Evolutionary conservation across 2,329 filamentous ascomycete species (phyloP), one percentile per base, ranked within the genome.

Genomic region (Pseudogymnoascus sp.): DNA sequence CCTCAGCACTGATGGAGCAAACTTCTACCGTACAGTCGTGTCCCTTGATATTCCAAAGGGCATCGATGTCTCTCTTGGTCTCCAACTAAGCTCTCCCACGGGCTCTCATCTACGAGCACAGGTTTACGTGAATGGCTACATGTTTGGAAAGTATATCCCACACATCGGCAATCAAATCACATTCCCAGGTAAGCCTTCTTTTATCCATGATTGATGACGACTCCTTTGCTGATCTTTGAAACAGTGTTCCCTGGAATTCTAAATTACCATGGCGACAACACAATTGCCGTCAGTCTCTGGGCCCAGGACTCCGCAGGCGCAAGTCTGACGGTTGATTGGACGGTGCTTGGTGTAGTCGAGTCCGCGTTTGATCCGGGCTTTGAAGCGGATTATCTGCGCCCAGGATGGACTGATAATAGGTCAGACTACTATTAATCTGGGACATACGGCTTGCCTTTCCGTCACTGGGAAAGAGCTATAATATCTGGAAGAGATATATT

Each of bases 81-180:
- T 87, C 67, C 74, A 78, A 2, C 72, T 87, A 2, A 77, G 76
- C 0, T 79, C 81, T 0, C 74, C 79, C 0, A 71, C 73, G 0
- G 74, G 75, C 5, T 72, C 74, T 13, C 75, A 77, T 0, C 77
- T 82, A 10, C 77, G 84, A 9, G 81, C 79, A 0, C 78, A 84
- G 66, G 70, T 87, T 2, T 87, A 84, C 62, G 79, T 87, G n/a
- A 87, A 87, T 62, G 84, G 84, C 0, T 87, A 86, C 67, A 84
- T 86, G 68, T 87, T 84, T 66, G 84, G 81, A 1, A 78, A 82
- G 6, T 87, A 80, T 67, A 80, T 82, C 63, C 83, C 84, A 0
- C 78, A 81, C 59, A 83, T 87, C 39, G 85, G 85, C 0, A 81
- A 85, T 55, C 84, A 87, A 73, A 76, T 81, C 13, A 75, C 78